Evolutionary conservation across 2,329 filamentous ascomycete species (phyloP).

Genomic region (Talaromyces piceae): DNA sequence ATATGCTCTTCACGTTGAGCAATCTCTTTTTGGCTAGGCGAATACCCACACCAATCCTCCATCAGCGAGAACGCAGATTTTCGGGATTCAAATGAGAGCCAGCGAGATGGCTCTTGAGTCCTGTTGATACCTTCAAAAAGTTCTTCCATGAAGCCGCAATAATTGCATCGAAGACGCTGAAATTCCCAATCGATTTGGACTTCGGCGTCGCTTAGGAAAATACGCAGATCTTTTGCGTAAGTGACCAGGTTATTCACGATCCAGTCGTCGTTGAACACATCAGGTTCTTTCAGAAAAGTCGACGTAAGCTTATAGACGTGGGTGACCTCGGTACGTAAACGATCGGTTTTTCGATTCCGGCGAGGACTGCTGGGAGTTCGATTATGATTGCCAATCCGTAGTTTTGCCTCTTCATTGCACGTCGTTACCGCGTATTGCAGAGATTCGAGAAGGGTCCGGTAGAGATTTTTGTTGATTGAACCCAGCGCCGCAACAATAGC

Average conservation of each 20-base stretch:
- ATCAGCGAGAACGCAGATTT: conserved; percentile 94
- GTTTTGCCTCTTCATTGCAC: conserved; percentile 82
- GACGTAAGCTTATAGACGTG: conserved; percentile 93
- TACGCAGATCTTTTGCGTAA: conserved; percentile 84
- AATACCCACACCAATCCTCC: conserved; percentile 99
- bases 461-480: conserved; percentile 91
- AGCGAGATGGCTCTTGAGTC: conserved; percentile 75
- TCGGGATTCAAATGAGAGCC: conserved; percentile 95
- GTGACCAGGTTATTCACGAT: conserved; percentile 79
- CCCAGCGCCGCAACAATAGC: conserved; percentile 88
- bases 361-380: conserved; percentile 75
- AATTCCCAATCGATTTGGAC: conserved; percentile 94
- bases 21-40: conserved; percentile 79
- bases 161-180: conserved; percentile 83
- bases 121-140: conserved; percentile 86
- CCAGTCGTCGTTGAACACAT: conserved; percentile 81
- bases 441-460: conserved; percentile 81
- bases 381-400: conserved; percentile 67
- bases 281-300: conserved; percentile 71
- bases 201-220: conserved; percentile 90
- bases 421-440: conserved; percentile 77
- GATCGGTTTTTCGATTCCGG: conserved; percentile 74
- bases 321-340: conserved; percentile 86
- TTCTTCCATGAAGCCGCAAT: conserved; percentile 88
- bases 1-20: conserved; percentile 77